Base-by-base conservation (phyloP, 441 rosid genomes). In the Euphorbia corollata region DNA sequence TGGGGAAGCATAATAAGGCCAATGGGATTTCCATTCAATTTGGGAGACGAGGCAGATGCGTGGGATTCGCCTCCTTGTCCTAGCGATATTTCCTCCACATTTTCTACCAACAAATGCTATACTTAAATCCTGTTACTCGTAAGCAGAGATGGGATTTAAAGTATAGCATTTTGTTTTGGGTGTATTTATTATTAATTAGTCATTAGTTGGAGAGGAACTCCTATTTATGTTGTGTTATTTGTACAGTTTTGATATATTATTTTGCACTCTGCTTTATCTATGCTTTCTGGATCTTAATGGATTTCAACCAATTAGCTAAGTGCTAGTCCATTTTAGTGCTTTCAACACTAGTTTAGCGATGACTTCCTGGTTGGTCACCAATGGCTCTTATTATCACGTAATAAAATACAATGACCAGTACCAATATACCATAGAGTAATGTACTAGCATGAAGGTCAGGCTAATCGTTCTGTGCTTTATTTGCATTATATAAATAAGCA, bases 61-160 rank as follows among this genome's bases (percentile, higher is more conserved):
- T 86, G 89, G 87, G 94, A 83, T 69, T 84, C 85, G 61, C 84
- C 50, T 45, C 15, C 15, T 4, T 45, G 50, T 45, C 50, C 81
- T 19, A 82, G 84, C 56, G 82, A 83, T 65, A 81, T 82, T 57
- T 81, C 89, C 51, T 76, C 88, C n/a, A 70, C 85, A 65, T 82
- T 76, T 68, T 80, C 93, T 43, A 69, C 86, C 55, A 74, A 79
- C 78, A 85, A 82, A 78, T 77, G 86, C 82, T 80, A 84, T 65
- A 78, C 82, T 71, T 87, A 51, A 74, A 77, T 70, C 74, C 61
- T 53, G 63, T 47, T 57, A 24, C 15, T 47, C 23, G 12, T 15
- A 30, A 30, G 24, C 4, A 16, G 51, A 61, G 24, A 62, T 71
- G 63, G 73, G 73, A 53, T 68, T 75, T 63, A 51, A 27, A 38